phyloP scores from a whole-genome alignment of 106 monocot genomes.

The Dioscorea dumetorum region DNA sequence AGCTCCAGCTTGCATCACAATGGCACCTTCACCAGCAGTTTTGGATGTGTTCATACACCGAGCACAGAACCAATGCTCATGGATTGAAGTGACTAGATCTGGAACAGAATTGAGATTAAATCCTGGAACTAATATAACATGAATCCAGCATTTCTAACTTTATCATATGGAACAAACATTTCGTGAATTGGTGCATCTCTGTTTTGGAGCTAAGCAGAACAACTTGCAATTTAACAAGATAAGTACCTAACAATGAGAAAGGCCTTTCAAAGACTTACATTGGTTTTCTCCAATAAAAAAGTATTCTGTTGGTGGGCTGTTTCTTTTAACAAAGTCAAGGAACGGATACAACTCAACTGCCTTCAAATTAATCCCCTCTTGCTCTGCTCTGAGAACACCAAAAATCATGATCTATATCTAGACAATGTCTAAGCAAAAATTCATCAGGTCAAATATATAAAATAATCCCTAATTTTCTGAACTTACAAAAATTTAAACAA shows the following conservation, averaged over 20 bases:
- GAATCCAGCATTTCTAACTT: neutral
- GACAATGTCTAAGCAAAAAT: too few species aligned
- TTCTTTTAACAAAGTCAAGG: constrained; percentile 61
- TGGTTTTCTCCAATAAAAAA: constrained; percentile 76
- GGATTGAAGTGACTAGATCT: constrained; percentile 95
- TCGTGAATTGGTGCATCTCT: neutral
- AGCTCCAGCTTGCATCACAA: constrained; percentile 65
- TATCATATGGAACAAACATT: neutral
- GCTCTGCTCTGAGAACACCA: constrained; percentile 76
- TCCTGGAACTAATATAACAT: neutral
- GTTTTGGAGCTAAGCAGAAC: neutral
- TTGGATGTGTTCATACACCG: constrained; percentile 75
- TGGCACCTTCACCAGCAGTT: constrained; percentile 83
- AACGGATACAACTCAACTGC: constrained; percentile 68
- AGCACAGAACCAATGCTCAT: constrained; percentile 89
- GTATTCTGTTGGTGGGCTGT: constrained; percentile 53
- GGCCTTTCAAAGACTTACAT: constrained; percentile 37
- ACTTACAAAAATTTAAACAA: neutral
- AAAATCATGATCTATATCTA: neutral
- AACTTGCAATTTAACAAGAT: neutral
- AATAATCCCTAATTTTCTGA: neutral
- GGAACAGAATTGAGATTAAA: neutral
- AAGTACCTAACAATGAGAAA: neutral
- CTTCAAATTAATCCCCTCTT: constrained; percentile 51
- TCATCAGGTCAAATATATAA: neutral